These are phyloP conservation scores for Echinochloa phyllopogon DNA, from an alignment of 176 grass and related monocot genomes.

Conservation along the genomic window DNA sequence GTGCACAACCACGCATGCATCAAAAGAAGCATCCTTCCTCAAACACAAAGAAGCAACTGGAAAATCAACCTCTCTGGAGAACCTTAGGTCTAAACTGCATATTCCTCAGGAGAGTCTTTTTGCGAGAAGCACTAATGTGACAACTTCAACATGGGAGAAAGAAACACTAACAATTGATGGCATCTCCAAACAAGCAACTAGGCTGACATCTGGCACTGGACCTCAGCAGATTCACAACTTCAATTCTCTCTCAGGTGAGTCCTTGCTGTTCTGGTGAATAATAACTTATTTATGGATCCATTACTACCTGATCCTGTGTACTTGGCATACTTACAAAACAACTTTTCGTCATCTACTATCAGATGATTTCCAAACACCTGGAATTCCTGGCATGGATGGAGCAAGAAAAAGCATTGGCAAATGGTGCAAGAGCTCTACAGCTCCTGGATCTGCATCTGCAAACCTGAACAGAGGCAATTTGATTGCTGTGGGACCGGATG, in stretches of 20 bases:
- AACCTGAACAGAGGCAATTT: constrained; percentile 62
- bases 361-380: constrained; percentile 55
- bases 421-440: constrained; percentile 62
- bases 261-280: constrained; percentile 1
- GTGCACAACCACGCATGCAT: constrained; percentile 5
- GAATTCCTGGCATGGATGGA: constrained; percentile 33
- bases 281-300: background rate
- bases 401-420: constrained; percentile 60
- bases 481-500: constrained; percentile 77
- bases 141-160: constrained; percentile 55
- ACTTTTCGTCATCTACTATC: constrained; percentile 25
- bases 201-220: constrained; percentile 42
- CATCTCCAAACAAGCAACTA: constrained; percentile 63
- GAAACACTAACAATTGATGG: constrained; percentile 65
- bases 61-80: constrained; percentile 35
- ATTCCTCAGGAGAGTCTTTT: constrained; percentile 29
- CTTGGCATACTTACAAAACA: constrained; percentile 13
- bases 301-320: constrained; percentile 7
- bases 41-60: constrained; percentile 23
- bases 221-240: constrained; percentile 56
- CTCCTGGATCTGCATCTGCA: constrained; percentile 18
- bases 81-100: constrained; percentile 28
- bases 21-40: constrained; percentile 26
- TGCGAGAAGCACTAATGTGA: constrained; percentile 27
- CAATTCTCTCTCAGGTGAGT: constrained; percentile 63